Conservation (phyloP, 2,329 filamentous ascomycete species). For the Achaetomium macrosporum region DNA sequence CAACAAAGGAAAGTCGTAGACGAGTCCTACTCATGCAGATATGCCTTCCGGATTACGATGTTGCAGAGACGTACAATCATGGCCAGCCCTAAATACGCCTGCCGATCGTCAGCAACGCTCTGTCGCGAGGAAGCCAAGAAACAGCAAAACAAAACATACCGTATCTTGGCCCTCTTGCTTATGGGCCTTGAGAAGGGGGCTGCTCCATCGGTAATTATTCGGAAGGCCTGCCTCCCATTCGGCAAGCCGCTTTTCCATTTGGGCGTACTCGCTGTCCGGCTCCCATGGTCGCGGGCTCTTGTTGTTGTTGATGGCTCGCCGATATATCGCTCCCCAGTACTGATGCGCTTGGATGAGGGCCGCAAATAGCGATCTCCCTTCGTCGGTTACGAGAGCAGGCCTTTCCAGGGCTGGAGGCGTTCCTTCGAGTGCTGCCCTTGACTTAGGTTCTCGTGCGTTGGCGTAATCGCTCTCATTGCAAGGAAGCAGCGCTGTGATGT, state of each 20-base stretch:
- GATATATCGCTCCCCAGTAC: conserved; percentile 48
- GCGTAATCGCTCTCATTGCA: conserved; percentile 49
- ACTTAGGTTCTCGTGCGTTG: conserved; percentile 40
- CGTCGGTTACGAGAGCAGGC: conserved; percentile 38
- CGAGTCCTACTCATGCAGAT: conserved; percentile 42
- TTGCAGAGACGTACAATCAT: conserved; percentile 52
- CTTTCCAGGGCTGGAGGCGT: conserved; percentile 45
- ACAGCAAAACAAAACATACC: conserved; percentile 30
- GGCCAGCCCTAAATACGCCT: conserved; percentile 51
- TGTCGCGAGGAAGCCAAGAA: neutral
- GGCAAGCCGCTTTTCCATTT: conserved; percentile 37
- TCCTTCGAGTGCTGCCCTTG: conserved; percentile 48
- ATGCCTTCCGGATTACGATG: conserved; percentile 50
- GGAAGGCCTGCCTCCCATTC: conserved; percentile 47
- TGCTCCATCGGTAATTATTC: conserved; percentile 42
- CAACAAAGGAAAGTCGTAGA: neutral
- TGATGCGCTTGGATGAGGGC: conserved; percentile 50
- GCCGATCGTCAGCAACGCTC: neutral
- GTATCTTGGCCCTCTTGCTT: conserved; percentile 45
- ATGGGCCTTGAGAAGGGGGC: conserved; percentile 37
- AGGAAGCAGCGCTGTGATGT: conserved; percentile 50
- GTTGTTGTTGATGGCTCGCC: conserved; percentile 42
- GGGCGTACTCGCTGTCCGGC: conserved; percentile 41
- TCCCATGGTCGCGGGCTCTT: conserved; percentile 43
- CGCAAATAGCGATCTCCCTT: conserved; percentile 48